Evolutionary conservation across 2,329 filamentous ascomycete genomes (phyloP), one percentile per base, ranked within the genome.

Genomic region (Pseudocercospora musae): DNA sequence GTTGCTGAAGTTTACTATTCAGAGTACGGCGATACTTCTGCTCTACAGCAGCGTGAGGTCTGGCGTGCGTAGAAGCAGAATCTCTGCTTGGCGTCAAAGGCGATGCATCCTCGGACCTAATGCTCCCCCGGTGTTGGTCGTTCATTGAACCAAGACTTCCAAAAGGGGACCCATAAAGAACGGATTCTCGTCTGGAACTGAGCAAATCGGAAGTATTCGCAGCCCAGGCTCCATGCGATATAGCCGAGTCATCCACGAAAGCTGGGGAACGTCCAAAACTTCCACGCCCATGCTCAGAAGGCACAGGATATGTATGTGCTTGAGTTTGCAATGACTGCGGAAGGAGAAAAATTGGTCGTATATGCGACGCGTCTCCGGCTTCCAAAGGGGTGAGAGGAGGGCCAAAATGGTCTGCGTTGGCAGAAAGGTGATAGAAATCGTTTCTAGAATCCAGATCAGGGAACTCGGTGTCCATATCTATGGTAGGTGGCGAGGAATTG

Each of bases 1-100:
- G 50, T 23, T 66, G 64, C 31, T 66, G 64, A 18, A 66, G 54
- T 49, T 66, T 66, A 23, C 59, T 62, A 44, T 66, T 66, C 31
- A 66, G 59, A 13, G 64, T 66, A 11, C 57, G 62, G 40, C 64
- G 59, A 42, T 66, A 66, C 50, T 60, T 50, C 57, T 64, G 63
- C 44, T 66, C 64, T 7, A 66, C 64, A 7, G 64, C 64, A 57
- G 64, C 64, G 20, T 66, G 64, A 37, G 64, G 64, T 52, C 64
- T 44, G n/a, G 62, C 53, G 25, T 49, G 61, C 23, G 48, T 48
- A 13, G 60, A 44, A 33, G 52, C 40, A 31, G 60, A 62, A 9
- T 44, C 49, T 62, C 42, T 54, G 11, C 25, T 29, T 15, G 48
- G 25, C 25, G 21, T 29, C 10, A 27, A 25, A 52, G 48, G 48